phyloP scores from a whole-genome alignment of 225 moss, liverwort and hornwort species.

The Marchantia polymorpha region DNA sequence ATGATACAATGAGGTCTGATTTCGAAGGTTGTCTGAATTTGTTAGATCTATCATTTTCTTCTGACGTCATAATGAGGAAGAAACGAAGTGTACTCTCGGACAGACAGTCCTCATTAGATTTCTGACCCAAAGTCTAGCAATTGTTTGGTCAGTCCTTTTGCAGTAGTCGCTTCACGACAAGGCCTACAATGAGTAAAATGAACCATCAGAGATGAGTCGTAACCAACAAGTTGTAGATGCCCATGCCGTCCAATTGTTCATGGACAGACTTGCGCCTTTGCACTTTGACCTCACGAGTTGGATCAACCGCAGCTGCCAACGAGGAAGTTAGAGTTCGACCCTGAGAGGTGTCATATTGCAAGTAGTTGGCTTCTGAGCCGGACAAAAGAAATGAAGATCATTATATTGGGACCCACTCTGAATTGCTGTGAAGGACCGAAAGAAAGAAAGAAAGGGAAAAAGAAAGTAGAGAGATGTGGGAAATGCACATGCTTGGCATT shows the following conservation, averaged over 20 bases:
- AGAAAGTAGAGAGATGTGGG: not conserved
- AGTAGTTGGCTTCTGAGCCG: not conserved
- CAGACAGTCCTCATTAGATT: not conserved
- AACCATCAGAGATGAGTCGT: not conserved
- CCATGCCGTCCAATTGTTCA: not conserved
- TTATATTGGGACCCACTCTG: not conserved
- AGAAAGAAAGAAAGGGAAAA: not conserved
- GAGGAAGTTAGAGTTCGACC: not conserved
- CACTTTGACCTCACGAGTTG: not conserved
- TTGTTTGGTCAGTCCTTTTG: not conserved
- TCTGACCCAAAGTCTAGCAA: not conserved
- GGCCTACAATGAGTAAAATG: not conserved
- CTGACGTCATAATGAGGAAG: not conserved
- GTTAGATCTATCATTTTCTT: not conserved
- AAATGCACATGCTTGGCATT: not conserved
- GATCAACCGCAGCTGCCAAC: not conserved
- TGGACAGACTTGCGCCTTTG: not conserved
- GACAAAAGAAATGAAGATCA: not conserved
- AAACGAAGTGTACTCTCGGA: no score
- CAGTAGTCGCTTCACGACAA: not conserved
- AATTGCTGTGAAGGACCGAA: not conserved
- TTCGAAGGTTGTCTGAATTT: not conserved
- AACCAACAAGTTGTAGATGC: not conserved
- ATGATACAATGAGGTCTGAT: not conserved
- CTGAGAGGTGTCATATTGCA: not conserved